Percentiles rank a stretch among this genome's conserved stretches.
phyloP scores from a whole-genome alignment of 2,329 filamentous ascomycete species.

The Ramularia collo-cygni region DNA sequence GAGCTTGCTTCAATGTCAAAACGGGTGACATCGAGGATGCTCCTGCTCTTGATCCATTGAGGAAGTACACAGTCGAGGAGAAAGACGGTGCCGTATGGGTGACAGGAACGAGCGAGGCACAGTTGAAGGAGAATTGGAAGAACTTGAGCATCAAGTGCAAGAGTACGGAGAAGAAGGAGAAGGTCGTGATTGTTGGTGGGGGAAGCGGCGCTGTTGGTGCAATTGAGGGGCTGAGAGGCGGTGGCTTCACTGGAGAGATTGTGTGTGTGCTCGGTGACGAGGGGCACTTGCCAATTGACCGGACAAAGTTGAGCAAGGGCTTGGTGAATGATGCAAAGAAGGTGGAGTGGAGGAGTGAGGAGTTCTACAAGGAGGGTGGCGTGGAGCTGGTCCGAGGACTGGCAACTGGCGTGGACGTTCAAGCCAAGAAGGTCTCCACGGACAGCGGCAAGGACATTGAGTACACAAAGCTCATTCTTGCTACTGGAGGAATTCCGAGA shows the following conservation, averaged over 20 bases:
- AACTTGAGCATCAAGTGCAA: conserved; percentile 67
- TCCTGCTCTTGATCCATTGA: conserved; percentile 78
- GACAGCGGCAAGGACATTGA: conserved; percentile 61
- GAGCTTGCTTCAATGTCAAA: conserved; percentile 85
- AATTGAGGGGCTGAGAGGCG: conserved; percentile 73
- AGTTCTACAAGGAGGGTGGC: conserved; percentile 64
- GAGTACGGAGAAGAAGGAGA: conserved; percentile 49
- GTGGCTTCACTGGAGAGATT: conserved; percentile 71
- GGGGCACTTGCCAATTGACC: conserved; percentile 73
- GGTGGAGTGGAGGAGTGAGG: conserved; percentile 66
- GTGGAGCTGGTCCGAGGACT: conserved; percentile 49
- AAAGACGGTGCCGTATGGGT: conserved; percentile 81
- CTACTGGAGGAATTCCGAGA: conserved; percentile 75
- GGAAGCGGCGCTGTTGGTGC: conserved; percentile 78
- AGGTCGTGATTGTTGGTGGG: conserved; percentile 77
- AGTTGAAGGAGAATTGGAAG: conserved; percentile 69
- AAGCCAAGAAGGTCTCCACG: conserved; percentile 65
- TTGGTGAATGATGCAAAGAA: conserved; percentile 75
- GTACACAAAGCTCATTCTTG: conserved; percentile 85
- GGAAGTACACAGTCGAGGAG: conserved; percentile 72
- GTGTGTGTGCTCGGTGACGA: conserved; percentile 81
- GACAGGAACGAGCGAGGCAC: conserved; percentile 67
- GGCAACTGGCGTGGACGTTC: conserved; percentile 72
- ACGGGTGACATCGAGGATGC: conserved; percentile 95
- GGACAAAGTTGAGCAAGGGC: conserved; percentile 92